Percentiles rank a stretch among this genome's conserved stretches.
phyloP scores from a whole-genome alignment of 164 flowering plant species.

The Annona cherimola region DNA sequence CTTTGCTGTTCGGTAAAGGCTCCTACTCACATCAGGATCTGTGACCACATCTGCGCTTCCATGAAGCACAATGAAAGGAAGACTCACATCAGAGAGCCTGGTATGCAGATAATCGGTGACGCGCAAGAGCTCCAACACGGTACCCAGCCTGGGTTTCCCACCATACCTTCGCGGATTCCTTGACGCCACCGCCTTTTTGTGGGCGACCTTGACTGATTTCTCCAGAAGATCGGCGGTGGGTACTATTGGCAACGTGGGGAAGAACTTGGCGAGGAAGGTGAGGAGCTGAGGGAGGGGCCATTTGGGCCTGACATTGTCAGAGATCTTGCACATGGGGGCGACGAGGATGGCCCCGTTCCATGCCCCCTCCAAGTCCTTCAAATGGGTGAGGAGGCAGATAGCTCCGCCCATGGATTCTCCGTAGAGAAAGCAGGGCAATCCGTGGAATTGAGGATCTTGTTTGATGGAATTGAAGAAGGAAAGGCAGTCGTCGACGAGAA shows the following conservation, averaged over 20 bases:
- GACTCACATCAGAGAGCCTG: constrained; percentile 43
- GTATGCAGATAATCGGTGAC: constrained; percentile 49
- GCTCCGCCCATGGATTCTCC: constrained; percentile 98
- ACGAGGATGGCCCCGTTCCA: constrained; percentile 60
- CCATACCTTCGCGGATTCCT: constrained; percentile 63
- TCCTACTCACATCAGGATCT: constrained; percentile 68
- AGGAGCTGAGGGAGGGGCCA: constrained; percentile 81
- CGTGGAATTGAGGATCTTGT: constrained; percentile 22
- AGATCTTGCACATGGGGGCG: constrained; percentile 87
- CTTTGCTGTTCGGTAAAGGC: constrained; percentile 50
- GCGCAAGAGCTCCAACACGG: constrained; percentile 63
- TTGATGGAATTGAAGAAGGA: constrained; percentile 50
- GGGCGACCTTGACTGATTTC: constrained; percentile 62
- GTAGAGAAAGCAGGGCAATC: constrained; percentile 50
- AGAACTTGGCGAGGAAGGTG: constrained; percentile 39
- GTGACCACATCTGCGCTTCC: constrained; percentile 85
- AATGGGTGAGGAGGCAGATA: constrained; percentile 59
- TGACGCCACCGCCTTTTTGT: constrained; percentile 48
- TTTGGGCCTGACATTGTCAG: constrained; percentile 66
- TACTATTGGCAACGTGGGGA: constrained; percentile 67
- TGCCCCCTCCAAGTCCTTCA: constrained; percentile 20
- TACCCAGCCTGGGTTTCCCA: constrained; percentile 80
- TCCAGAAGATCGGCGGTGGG: constrained; percentile 65
- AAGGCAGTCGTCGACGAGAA: constrained; percentile 55
- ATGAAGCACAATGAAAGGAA: constrained; percentile 76